Conservation (phyloP, 1,284 basidiomycete genomes). For the Stereum hirsutum region DNA sequence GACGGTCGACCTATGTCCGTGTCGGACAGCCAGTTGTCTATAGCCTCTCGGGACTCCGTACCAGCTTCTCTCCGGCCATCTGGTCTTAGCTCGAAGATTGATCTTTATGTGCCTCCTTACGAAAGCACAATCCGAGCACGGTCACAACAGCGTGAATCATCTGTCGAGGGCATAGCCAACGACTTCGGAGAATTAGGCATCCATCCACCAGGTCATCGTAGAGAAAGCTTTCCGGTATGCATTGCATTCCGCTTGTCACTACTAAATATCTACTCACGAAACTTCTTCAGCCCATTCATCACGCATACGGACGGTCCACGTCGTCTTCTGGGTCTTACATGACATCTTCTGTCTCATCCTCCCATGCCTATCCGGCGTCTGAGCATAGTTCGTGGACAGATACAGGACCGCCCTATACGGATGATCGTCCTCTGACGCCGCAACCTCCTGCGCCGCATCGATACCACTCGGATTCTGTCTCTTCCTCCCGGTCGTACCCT, state of each 20-base stretch:
- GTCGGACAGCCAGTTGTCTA: slow-evolving; percentile 23
- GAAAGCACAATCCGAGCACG: slow-evolving; percentile 28
- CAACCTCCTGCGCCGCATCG: slow-evolving; percentile 25
- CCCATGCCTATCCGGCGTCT: slow-evolving; percentile 5
- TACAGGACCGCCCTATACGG: slow-evolving; percentile 10
- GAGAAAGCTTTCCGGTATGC: slow-evolving; percentile 61
- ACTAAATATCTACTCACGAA: too few relatives aligned
- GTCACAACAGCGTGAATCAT: slow-evolving; percentile 23
- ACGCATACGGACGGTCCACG: slow-evolving; percentile 7
- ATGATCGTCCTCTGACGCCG: slow-evolving; percentile 25
- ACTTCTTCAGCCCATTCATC: too few relatives aligned
- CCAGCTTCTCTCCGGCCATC: slow-evolving; percentile 50
- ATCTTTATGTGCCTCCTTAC: slow-evolving; percentile 71
- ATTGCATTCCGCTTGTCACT: slow-evolving; percentile 1
- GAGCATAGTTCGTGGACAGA: slow-evolving; percentile 2
- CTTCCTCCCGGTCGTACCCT: slow-evolving; percentile 19
- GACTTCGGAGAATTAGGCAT: slow-evolving; percentile 62
- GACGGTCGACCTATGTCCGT: slow-evolving; percentile 25
- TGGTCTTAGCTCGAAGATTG: slow-evolving; percentile 46
- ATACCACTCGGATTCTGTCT: slow-evolving; percentile 22
- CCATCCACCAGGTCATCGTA: slow-evolving; percentile 33
- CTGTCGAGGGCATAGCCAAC: slow-evolving; percentile 43
- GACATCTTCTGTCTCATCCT: slow-evolving; percentile 10
- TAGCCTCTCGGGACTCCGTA: slow-evolving; percentile 40
- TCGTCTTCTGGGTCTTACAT: slow-evolving; percentile 9